These are phyloP conservation scores for Bidens hawaiensis DNA, from an alignment of 140 eudicot species.

Conservation along the genomic window DNA sequence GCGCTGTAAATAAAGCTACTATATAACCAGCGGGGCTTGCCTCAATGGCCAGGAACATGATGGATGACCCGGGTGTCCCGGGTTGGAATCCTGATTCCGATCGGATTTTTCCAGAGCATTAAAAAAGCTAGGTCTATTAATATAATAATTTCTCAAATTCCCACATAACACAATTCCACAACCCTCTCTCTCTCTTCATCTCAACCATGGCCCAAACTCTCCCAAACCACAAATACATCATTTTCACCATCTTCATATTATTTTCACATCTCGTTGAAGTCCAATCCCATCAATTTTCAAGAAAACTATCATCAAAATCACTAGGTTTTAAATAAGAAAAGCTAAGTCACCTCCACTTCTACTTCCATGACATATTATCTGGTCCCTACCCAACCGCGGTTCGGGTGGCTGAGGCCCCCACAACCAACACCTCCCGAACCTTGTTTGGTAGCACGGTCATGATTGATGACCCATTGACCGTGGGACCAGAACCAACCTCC, in stretches of 20 bases:
- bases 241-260: conserved; percentile 20
- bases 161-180: neutral
- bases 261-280: conserved; percentile 1
- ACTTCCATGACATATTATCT: conserved; percentile 33
- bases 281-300: conserved; percentile 31
- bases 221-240: neutral
- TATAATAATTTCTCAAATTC: too few relatives aligned
- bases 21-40: too few relatives aligned
- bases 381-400: conserved; percentile 33
- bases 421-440: conserved; percentile 11
- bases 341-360: conserved; percentile 47
- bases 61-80: too few relatives aligned
- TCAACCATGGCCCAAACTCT: conserved; percentile 17
- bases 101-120: too few relatives aligned
- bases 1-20: too few relatives aligned
- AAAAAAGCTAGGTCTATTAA: too few relatives aligned
- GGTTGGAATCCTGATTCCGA: too few relatives aligned
- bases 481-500: conserved; percentile 39
- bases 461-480: conserved; percentile 43
- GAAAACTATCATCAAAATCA: conserved; percentile 24
- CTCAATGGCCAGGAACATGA: too few relatives aligned
- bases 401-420: conserved; percentile 26
- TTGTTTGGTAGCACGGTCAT: conserved; percentile 26
- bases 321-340: conserved; percentile 32
- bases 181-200: neutral